These are phyloP conservation scores for Macrophomina tecta DNA, from an alignment of 2,329 filamentous ascomycete genomes.

Conservation along the genomic window DNA sequence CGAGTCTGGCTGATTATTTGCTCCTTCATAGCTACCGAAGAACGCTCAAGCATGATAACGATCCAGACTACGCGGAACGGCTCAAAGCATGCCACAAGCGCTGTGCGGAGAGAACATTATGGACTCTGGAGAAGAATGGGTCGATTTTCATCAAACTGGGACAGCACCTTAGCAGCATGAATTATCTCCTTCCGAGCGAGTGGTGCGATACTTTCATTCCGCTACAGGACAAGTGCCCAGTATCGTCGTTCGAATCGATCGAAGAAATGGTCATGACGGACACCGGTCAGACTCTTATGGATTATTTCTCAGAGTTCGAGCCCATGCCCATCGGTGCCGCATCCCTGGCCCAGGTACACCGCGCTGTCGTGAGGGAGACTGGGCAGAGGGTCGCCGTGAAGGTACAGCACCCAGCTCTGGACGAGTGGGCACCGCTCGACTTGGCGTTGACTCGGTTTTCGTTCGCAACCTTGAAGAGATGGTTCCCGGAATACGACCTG, in stretches of 20 bases:
- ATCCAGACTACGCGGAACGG: conserved; percentile 68
- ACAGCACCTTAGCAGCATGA: conserved; percentile 95
- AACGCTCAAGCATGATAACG: conserved; percentile 74
- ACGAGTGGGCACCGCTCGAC: conserved; percentile 89
- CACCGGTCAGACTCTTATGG: conserved; percentile 77
- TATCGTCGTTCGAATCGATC: conserved; percentile 87
- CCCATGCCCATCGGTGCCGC: conserved; percentile 85
- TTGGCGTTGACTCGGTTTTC: conserved; percentile 85
- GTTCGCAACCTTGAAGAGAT: conserved; percentile 86
- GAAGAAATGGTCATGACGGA: conserved; percentile 84
- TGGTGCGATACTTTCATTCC: conserved; percentile 97
- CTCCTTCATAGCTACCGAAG: conserved; percentile 78
- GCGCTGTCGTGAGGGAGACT: conserved; percentile 80
- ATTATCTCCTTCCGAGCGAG: conserved; percentile 86
- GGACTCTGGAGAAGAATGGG: conserved; percentile 91
- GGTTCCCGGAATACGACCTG: conserved; percentile 97
- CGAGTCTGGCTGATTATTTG: conserved; percentile 30
- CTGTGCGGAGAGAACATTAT: conserved; percentile 86
- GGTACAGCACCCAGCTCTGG: conserved; percentile 88
- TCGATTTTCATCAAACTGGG: conserved; percentile 98
- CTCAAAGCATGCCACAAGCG: conserved; percentile 87
- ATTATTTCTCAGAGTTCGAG: conserved; percentile 87
- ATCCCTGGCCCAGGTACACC: conserved; percentile 91
- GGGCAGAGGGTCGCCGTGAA: conserved; percentile 93
- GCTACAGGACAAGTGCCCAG: conserved; percentile 91